Evolutionary conservation across 148 eudicot species (phyloP).

Genomic region (Linanthus parryae): DNA sequence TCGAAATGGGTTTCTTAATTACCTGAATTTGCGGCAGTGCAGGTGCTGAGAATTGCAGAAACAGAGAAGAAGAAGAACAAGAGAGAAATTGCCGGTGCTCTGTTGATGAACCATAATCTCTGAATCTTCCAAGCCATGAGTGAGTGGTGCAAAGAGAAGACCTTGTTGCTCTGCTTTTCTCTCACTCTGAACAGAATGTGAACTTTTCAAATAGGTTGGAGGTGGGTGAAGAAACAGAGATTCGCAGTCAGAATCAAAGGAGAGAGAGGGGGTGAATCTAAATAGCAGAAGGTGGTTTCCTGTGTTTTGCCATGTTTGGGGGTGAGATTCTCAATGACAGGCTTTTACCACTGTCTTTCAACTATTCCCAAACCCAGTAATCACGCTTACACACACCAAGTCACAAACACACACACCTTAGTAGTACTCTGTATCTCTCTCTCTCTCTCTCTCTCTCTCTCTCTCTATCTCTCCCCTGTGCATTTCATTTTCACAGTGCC

Average conservation of each 20-base stretch:
- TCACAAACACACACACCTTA: neutral
- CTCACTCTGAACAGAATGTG: too few species aligned
- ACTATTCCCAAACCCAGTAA: slow-evolving; percentile 16
- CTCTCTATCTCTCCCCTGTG: too few species aligned
- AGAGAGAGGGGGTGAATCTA: slow-evolving; percentile 2
- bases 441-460: too few species aligned
- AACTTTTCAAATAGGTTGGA: too few species aligned
- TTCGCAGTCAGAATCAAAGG: too few species aligned
- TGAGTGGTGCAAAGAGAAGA: too few species aligned
- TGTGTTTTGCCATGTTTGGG: slow-evolving; percentile 32
- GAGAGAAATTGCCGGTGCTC: neutral
- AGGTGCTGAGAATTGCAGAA: slow-evolving; percentile 1
- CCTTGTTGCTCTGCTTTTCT: too few species aligned
- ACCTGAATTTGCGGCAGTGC: neutral
- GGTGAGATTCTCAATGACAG: slow-evolving; percentile 18
- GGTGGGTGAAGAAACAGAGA: too few species aligned
- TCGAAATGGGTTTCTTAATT: too few species aligned
- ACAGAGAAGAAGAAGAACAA: slow-evolving; percentile 9
- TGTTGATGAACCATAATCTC: too few species aligned
- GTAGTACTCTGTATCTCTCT: neutral
- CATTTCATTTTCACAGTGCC: too few species aligned
- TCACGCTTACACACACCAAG: neutral
- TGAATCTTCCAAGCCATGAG: slow-evolving; percentile 4
- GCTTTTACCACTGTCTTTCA: slow-evolving; percentile 21
- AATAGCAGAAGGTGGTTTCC: slow-evolving; percentile 14